These are phyloP conservation scores for Dunaliella primolecta DNA, from an alignment of 139 green algal genomes.

Conservation along the genomic window DNA sequence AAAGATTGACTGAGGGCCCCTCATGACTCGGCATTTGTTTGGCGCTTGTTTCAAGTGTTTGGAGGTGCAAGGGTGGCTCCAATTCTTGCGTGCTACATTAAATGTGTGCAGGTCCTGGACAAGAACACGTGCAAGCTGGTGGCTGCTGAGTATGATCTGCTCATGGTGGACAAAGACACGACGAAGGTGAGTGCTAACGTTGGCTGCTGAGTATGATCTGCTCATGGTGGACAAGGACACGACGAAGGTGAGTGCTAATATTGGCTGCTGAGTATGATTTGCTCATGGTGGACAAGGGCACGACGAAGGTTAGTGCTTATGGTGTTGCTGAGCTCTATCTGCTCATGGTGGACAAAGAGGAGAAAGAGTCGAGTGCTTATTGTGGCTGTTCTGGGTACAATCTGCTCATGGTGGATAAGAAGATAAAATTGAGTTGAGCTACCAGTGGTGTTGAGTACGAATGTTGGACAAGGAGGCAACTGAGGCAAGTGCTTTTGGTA, in stretches of 20 bases:
- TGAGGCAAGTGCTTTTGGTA: neutral
- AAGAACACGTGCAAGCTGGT: slow-evolving; percentile 72
- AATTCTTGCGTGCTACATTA: too few species aligned
- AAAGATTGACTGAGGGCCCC: too few species aligned
- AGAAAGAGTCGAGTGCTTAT: too few species aligned
- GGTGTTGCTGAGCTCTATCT: slow-evolving; percentile 41
- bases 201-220: slow-evolving; percentile 74
- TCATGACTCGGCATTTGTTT: too few species aligned
- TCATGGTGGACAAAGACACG: slow-evolving; percentile 49
- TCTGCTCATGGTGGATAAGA: slow-evolving; percentile 56
- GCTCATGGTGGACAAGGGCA: slow-evolving; percentile 48
- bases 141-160: slow-evolving; percentile 69
- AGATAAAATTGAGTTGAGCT: too few species aligned
- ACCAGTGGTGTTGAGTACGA: neutral
- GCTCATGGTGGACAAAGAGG: slow-evolving; percentile 53
- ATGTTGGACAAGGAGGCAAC: slow-evolving; percentile 44
- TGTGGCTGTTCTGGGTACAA: slow-evolving; percentile 76
- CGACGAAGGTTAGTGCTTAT: neutral
- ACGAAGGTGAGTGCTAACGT: neutral
- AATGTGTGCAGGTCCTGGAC: slow-evolving; percentile 61
- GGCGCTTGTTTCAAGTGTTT: too few species aligned
- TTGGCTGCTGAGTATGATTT: slow-evolving; percentile 43
- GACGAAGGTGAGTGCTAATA: neutral
- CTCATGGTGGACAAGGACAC: slow-evolving; percentile 50
- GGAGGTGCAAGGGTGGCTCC: too few species aligned